Percentiles rank a stretch among this genome's conserved stretches.
Conservation (phyloP, 176 grass and related monocot genomes). For the Secale cereale region DNA sequence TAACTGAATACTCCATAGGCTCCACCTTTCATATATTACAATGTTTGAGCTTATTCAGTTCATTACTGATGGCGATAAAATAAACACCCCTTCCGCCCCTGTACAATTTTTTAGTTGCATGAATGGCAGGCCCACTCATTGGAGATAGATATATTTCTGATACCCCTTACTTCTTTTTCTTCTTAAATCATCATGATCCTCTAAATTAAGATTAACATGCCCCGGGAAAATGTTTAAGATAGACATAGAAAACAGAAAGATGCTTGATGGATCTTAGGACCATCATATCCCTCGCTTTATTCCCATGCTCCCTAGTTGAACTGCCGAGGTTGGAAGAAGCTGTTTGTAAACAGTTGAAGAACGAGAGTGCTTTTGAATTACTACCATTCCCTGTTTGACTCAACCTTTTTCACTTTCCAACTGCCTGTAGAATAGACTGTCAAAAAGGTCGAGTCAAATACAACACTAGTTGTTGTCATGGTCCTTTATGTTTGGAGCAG, state of each 20-base stretch:
- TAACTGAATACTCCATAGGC: neutral
- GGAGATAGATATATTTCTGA: slow-evolving; percentile 12
- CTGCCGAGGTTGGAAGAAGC: neutral
- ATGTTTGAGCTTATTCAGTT: neutral
- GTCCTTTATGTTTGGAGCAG: slow-evolving; percentile 1
- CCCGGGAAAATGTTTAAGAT: slow-evolving; percentile 19
- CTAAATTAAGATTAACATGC: slow-evolving; percentile 21
- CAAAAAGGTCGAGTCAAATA: neutral
- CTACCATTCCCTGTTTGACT: neutral
- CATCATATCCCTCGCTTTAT: slow-evolving; percentile 23
- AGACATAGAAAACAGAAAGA: slow-evolving; percentile 21
- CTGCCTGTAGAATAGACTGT: neutral
- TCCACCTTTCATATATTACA: neutral
- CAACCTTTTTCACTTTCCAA: neutral
- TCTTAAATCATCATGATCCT: slow-evolving; percentile 25
- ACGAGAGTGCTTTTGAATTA: neutral
- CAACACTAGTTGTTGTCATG: neutral
- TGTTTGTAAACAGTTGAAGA: slow-evolving; percentile 12
- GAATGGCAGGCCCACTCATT: slow-evolving; percentile 37
- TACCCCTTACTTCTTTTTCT: neutral
- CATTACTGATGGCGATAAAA: neutral
- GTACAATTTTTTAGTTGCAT: neutral
- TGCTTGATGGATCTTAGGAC: neutral
- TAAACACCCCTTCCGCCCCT: neutral
- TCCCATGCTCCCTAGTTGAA: slow-evolving; percentile 10